phyloP scores from a whole-genome alignment of 306 rosid species.

The Castanea sativa region DNA sequence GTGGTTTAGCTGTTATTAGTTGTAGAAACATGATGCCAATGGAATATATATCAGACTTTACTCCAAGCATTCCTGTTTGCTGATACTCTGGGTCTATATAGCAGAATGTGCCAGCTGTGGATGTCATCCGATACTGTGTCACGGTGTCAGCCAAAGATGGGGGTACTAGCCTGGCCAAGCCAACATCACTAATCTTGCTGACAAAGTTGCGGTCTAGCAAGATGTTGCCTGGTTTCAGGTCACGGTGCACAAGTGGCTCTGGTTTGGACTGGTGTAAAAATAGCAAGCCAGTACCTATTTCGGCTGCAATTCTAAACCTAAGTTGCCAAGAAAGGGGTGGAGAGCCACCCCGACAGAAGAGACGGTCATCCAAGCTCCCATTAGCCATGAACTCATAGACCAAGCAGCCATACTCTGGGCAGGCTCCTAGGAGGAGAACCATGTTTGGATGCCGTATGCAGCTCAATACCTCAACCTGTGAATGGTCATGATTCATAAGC shows the following conservation, averaged over 20 bases:
- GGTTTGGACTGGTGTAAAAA: slow-evolving; percentile 97
- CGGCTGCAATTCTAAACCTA: slow-evolving; percentile 81
- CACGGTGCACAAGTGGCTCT: slow-evolving; percentile 94
- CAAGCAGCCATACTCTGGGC: slow-evolving; percentile 93
- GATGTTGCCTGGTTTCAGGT: slow-evolving; percentile 91
- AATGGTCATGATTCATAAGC: slow-evolving; percentile 13
- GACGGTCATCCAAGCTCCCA: slow-evolving; percentile 87
- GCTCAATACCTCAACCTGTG: slow-evolving; percentile 85
- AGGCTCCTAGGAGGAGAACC: slow-evolving; percentile 97
- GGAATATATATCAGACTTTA: slow-evolving; percentile 84
- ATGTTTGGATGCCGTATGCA: slow-evolving; percentile 95
- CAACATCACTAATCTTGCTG: slow-evolving; percentile 87
- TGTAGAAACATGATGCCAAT: slow-evolving; percentile 87
- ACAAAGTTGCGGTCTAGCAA: slow-evolving; percentile 73
- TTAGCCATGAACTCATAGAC: slow-evolving; percentile 89
- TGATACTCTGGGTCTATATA: slow-evolving; percentile 97
- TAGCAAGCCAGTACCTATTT: slow-evolving; percentile 77
- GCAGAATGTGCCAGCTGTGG: slow-evolving; percentile 94
- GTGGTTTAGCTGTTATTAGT: slow-evolving; percentile 68
- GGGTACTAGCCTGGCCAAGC: slow-evolving; percentile 89
- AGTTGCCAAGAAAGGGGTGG: slow-evolving; percentile 77
- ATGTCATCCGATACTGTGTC: slow-evolving; percentile 83
- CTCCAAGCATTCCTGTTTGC: slow-evolving; percentile 96
- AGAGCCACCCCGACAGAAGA: slow-evolving; percentile 51
- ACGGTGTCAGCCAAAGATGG: slow-evolving; percentile 61